Conservation (phyloP, 495 filamentous ascomycete genomes). For the Penicillium arizonense region DNA sequence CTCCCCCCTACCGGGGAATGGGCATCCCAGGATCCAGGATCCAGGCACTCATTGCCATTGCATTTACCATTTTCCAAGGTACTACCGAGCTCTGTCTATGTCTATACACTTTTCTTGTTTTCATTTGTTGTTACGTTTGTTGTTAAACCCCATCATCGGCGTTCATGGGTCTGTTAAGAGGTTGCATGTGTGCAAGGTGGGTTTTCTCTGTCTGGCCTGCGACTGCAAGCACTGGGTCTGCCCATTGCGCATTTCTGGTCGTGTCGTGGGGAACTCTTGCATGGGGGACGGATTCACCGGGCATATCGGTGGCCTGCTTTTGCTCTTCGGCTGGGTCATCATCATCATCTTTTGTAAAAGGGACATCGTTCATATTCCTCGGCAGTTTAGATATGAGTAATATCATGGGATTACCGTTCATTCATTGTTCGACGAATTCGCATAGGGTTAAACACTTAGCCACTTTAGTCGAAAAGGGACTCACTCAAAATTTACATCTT, state of each 20-base stretch:
- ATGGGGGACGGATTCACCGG: background rate
- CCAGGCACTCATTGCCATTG: slow-evolving; percentile 11
- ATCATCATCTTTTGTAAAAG: slow-evolving; percentile 18
- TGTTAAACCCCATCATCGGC: slow-evolving; percentile 5
- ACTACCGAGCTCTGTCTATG: slow-evolving; percentile 13
- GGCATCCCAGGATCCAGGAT: slow-evolving; percentile 2
- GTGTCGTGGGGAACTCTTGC: too few species aligned
- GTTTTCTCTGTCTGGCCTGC: slow-evolving; percentile 5
- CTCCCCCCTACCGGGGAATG: background rate
- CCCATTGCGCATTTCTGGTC: too few species aligned
- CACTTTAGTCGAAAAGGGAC: too few species aligned
- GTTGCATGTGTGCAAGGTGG: slow-evolving; percentile 15
- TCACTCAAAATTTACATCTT: too few species aligned
- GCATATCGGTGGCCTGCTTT: background rate
- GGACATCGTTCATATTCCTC: slow-evolving; percentile 20
- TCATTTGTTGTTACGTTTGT: slow-evolving; percentile 3
- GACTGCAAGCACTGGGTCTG: too few species aligned
- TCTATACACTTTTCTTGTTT: slow-evolving; percentile 14
- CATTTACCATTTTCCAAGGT: slow-evolving; percentile 11
- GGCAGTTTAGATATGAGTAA: slow-evolving; percentile 20
- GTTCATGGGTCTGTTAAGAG: slow-evolving; percentile 12
- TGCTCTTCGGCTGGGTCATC: slow-evolving; percentile 5
- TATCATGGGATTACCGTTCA: slow-evolving; percentile 9
- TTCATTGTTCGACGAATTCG: background rate
- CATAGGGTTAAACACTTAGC: too few species aligned